Conservation (phyloP, 805 yeast species). For the Blastobotrys muscicola region DNA sequence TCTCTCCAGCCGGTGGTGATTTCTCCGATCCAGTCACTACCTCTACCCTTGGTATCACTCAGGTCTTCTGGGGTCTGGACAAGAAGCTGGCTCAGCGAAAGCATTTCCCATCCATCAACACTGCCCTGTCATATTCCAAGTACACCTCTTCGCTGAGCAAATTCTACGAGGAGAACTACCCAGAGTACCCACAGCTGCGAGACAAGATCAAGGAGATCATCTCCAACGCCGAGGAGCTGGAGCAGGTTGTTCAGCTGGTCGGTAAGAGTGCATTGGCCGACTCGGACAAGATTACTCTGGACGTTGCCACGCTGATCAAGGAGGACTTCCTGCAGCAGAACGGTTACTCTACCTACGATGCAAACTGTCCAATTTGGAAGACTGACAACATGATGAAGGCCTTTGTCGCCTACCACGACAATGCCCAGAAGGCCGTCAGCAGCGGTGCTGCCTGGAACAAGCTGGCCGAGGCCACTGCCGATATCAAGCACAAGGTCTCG, state of each 20-base stretch:
- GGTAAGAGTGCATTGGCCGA: constrained; percentile 98
- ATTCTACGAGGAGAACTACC: constrained; percentile 76
- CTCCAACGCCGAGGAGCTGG: constrained; percentile 95
- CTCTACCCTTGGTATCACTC: constrained; percentile 98
- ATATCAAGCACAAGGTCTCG: constrained; percentile 87
- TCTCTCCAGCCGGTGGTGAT: constrained; percentile 99
- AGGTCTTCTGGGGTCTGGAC: constrained; percentile 99
- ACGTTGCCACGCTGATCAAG: constrained; percentile 82
- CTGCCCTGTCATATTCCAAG: constrained; percentile 93
- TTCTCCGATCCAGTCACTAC: constrained; percentile 99
- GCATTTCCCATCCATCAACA: constrained; percentile 98
- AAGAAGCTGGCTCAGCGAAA: constrained; percentile 98
- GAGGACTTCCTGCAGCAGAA: constrained; percentile 99
- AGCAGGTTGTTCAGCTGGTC: constrained; percentile 97
- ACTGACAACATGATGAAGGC: constrained; percentile 97
- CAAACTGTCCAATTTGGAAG: constrained; percentile 99
- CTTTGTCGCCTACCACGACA: constrained; percentile 84
- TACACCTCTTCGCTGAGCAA: constrained; percentile 80
- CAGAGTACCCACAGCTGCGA: constrained; percentile 87
- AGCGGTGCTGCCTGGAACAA: constrained; percentile 93
- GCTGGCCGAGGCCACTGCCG: constrained; percentile 79
- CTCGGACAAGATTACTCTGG: constrained; percentile 92
- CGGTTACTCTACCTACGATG: constrained; percentile 97
- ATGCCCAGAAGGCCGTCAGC: constrained; percentile 94
- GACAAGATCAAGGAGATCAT: constrained; percentile 88